Base-by-base conservation (phyloP, 768 basidiomycete species). In the Pholiota microspora region DNA sequence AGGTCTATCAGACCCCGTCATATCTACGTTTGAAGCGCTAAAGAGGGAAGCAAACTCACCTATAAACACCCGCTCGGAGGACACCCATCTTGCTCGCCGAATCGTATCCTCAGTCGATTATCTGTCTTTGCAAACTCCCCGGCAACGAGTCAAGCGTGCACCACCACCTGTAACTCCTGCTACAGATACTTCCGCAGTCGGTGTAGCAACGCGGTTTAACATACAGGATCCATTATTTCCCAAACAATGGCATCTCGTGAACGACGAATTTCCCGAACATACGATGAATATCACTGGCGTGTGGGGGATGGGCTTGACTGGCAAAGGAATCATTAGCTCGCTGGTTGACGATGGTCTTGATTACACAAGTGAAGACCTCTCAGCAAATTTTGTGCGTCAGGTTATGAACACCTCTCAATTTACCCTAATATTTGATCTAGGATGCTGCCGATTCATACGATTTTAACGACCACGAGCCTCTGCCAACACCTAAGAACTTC, bases 291-390 rank as follows among this genome's bases (percentile, higher is more conserved):
- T 94, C n/a, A 89, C 93, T 0, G 79, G 82, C 9, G 76, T 97
- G 0, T 99, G 97, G 97, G 90, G 89, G 27, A 81, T 88, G 73
- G 95, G 93, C 2, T 79, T 94, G 59, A 93, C 88, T 0, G 97
- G 97, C 0, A 77, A 84, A 61, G 95, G 92, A 6, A 76, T 98
- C 25, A 87, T 92, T 36, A 81, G 92, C 3, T 92, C 93, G 8
- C 76, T 99, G 42, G 87, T 99, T 21, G 97, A 99, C 67, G 97
- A 99, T 67, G 97, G 97, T 1, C 69, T 99, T 59, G 97, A 98
- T 68, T 92, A 94, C 70, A 82, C 83, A 45, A 90, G 86, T 62
- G 83, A 85, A 47, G 97, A 99, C 70, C 77, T 99, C 38, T 82
- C 84, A 27, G 86, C 77, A 32, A 99, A 98, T 71, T 99, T 98